phyloP scores from a whole-genome alignment of 2,329 filamentous ascomycete species.

The Sporothrix humicola region DNA sequence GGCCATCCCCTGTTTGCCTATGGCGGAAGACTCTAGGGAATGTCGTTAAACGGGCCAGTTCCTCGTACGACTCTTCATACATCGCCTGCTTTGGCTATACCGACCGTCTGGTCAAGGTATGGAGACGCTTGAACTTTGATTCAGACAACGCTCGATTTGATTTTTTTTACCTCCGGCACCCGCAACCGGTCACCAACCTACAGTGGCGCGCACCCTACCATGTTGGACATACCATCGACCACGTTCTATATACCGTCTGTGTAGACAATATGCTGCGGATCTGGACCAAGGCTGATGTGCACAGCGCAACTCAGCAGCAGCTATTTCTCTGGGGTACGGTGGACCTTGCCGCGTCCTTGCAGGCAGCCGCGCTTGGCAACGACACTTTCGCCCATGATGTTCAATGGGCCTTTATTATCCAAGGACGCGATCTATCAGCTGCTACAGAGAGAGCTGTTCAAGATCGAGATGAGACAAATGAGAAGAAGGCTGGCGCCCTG shows the following conservation, averaged over 20 bases:
- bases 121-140: slow-evolving; percentile 85
- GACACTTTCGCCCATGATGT: slow-evolving; percentile 43
- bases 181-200: slow-evolving; percentile 76
- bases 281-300: slow-evolving; percentile 79
- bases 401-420: slow-evolving; percentile 78
- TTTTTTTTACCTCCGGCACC: slow-evolving; percentile 87
- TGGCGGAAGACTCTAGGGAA: slow-evolving; percentile 80
- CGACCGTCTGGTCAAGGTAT: slow-evolving; percentile 88
- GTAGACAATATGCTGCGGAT: slow-evolving; percentile 79
- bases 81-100: slow-evolving; percentile 80
- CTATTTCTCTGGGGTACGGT: slow-evolving; percentile 82
- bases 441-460: slow-evolving; percentile 80
- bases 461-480: slow-evolving; percentile 58
- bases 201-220: slow-evolving; percentile 85
- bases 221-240: slow-evolving; percentile 77
- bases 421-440: slow-evolving; percentile 77
- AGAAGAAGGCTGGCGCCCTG: slow-evolving; percentile 72
- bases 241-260: slow-evolving; percentile 89
- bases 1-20: slow-evolving; percentile 58
- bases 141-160: slow-evolving; percentile 86
- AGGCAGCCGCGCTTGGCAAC: slow-evolving; percentile 45
- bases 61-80: slow-evolving; percentile 86
- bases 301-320: slow-evolving; percentile 64
- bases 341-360: slow-evolving; percentile 74
- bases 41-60: slow-evolving; percentile 72